Conservation (phyloP, 805 yeast species). For the Cyberlindnera sargentensis region DNA sequence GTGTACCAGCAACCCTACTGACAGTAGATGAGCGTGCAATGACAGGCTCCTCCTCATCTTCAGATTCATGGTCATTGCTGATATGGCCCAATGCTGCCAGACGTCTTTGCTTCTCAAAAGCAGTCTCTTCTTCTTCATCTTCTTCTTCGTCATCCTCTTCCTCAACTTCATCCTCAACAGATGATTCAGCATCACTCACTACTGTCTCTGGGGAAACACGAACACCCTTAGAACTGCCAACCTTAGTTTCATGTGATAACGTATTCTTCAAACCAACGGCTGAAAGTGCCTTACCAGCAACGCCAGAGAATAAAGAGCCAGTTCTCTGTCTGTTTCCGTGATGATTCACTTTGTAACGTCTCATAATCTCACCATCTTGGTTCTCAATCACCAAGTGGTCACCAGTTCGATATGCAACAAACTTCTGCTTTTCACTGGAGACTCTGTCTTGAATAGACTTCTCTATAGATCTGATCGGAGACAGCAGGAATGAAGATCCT, state of each 20-base stretch:
- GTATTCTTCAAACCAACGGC: slow-evolving; percentile 43
- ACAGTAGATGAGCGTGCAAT: slow-evolving; percentile 2
- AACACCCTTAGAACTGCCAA: no score
- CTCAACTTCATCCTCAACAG: slow-evolving; percentile 17
- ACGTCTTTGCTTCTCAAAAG: slow-evolving; percentile 17
- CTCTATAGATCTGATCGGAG: slow-evolving; percentile 9
- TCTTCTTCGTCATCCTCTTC: slow-evolving; percentile 17
- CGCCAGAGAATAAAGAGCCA: slow-evolving; percentile 28
- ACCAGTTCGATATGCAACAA: slow-evolving; percentile 72
- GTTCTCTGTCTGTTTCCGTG: slow-evolving; percentile 32
- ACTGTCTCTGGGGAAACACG: not conserved
- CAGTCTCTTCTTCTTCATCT: slow-evolving; percentile 18
- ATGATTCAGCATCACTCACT: not conserved
- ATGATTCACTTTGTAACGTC: slow-evolving; percentile 70
- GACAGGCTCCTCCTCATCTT: slow-evolving; percentile 27
- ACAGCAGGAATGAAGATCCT: slow-evolving; percentile 9
- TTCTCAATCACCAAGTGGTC: slow-evolving; percentile 78
- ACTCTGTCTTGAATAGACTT: not conserved
- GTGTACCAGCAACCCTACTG: slow-evolving; percentile 3
- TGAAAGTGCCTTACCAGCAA: slow-evolving; percentile 37
- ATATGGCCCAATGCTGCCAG: slow-evolving; percentile 15
- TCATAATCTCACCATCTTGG: slow-evolving; percentile 84
- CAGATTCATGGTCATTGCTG: slow-evolving; percentile 19
- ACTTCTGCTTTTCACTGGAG: slow-evolving; percentile 17
- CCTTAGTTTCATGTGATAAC: not conserved